Evolutionary conservation across 371 early-diverging fungal species (phyloP).

Genomic region (Zychaea mexicana): DNA sequence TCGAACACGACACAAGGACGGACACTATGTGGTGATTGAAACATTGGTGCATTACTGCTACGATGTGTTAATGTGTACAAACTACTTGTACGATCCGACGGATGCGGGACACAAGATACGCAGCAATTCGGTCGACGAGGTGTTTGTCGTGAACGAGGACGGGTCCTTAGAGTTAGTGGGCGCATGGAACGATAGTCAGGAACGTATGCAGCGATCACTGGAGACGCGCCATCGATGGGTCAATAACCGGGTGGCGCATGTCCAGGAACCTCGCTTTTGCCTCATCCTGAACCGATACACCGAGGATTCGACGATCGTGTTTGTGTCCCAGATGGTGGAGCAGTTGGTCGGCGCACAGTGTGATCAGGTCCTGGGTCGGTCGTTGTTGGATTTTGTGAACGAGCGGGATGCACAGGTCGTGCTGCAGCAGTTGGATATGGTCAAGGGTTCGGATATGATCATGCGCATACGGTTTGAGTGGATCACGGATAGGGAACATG

Average conservation of each 20-base stretch:
- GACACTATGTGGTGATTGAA: slow-evolving; percentile 31
- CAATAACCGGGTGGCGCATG: slow-evolving; percentile 14
- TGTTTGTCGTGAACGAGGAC: slow-evolving; percentile 16
- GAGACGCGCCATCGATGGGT: slow-evolving; percentile 23
- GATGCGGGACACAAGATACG: slow-evolving; percentile 24
- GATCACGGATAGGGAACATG: slow-evolving; percentile 22
- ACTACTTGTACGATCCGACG: slow-evolving; percentile 21
- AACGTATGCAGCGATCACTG: slow-evolving; percentile 17
- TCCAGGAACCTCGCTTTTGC: slow-evolving; percentile 30
- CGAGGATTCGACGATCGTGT: slow-evolving; percentile 28
- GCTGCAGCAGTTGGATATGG: slow-evolving; percentile 26
- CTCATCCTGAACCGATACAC: slow-evolving; percentile 44
- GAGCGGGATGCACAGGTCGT: slow-evolving; percentile 24
- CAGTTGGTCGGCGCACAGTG: slow-evolving; percentile 25
- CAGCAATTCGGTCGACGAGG: slow-evolving; percentile 32
- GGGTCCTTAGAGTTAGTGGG: slow-evolving; percentile 28
- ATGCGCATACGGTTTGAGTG: slow-evolving; percentile 46
- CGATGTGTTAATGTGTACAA: slow-evolving; percentile 33
- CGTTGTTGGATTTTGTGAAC: slow-evolving; percentile 28
- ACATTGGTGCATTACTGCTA: slow-evolving; percentile 41
- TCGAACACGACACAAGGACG: slow-evolving; percentile 37
- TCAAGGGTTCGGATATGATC: slow-evolving; percentile 30
- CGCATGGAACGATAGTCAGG: slow-evolving; percentile 34
- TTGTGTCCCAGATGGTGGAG: slow-evolving; percentile 20
- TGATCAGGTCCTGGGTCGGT: slow-evolving; percentile 21